Base-by-base conservation (phyloP, 2,329 filamentous ascomycete species). In the Spiromastix sp. region DNA sequence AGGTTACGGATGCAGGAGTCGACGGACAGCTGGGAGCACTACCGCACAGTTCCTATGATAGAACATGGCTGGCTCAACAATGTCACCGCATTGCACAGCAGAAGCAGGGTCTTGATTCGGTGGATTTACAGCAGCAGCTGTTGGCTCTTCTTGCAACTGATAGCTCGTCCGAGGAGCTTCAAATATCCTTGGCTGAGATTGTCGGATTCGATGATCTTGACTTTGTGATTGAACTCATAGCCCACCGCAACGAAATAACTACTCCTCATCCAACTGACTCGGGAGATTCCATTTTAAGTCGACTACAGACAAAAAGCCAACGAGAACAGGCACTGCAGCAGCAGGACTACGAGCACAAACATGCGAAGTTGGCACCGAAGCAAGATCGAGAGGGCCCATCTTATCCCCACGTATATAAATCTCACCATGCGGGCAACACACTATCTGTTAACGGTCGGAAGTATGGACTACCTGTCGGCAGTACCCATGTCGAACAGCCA, bases 161-260 rank as follows among this genome's bases (percentile, higher is more conserved):
- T 46, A 73, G 67, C 48, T 70, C 74, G 20, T 82, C 94, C 39
- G 84, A 93, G 39, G 85, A 93, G 57, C 66, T 96, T n/a, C 89
- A 96, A 56, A 87, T 86, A 52, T 77, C 80, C 26, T 70, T 98
- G 22, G 85, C 84, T 0, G 91, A 98, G 48, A 74, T 95, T 28
- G 70, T 98, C 41, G 91, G 93, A 0, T 96, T 89, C 50, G 86
- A 91, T 48, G 85, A 96, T 51, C 68, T 98, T 12, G 89, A 98
- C 45, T 79, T 98, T 49, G 81, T 96, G 35, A 87, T 87, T 42
- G 85, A 95, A 43, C 66, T 96, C n/a, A 80, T 96, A 34, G 72
- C 77, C 2, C 78, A 89, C 54, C 76, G 86, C 34, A 65, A 72
- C 34, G 74, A 83, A 30, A 74, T 96, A 29, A 57, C 79, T 8